These are phyloP conservation scores for Verticillium albo-atrum DNA, from an alignment of 2,329 filamentous ascomycete species.

Conservation along the genomic window DNA sequence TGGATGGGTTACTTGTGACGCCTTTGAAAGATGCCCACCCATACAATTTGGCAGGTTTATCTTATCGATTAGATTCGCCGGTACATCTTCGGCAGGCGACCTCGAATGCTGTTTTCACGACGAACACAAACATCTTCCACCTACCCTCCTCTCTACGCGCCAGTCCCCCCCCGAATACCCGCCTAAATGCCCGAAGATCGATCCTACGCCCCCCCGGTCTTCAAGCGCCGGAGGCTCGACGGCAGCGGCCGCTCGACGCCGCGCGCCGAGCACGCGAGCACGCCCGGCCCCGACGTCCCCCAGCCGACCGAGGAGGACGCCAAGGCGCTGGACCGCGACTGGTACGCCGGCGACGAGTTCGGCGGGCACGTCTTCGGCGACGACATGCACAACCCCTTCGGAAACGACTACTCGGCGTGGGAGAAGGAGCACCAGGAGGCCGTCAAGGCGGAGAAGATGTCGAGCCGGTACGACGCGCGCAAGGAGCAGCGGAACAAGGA, in stretches of 20 bases:
- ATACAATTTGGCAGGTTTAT: not conserved
- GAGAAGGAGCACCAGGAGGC: constrained; percentile 70
- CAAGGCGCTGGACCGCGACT: constrained; percentile 78
- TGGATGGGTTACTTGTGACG: too few relatives aligned
- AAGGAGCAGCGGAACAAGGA: constrained; percentile 86
- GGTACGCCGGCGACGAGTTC: constrained; percentile 85
- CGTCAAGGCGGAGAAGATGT: constrained; percentile 75
- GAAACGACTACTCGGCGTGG: constrained; percentile 68
- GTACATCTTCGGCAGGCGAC: not conserved
- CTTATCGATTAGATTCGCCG: not conserved
- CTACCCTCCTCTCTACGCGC: not conserved
- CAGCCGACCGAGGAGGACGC: constrained; percentile 66
- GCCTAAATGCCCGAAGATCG: constrained; percentile 23
- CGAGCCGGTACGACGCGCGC: constrained; percentile 62
- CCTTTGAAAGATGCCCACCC: too few relatives aligned
- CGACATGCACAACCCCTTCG: constrained; percentile 89
- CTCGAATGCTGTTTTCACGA: not conserved
- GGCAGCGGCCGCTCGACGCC: constrained; percentile 31
- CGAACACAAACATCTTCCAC: not conserved
- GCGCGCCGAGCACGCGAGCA: constrained; percentile 32
- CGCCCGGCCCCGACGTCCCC: constrained; percentile 43
- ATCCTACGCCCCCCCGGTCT: constrained; percentile 35
- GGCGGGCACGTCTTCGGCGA: constrained; percentile 81
- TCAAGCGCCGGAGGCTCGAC: constrained; percentile 65
- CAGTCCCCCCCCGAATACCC: not conserved